Base-by-base conservation (phyloP, 1,284 basidiomycete genomes). In the Phlebopus sp. region DNA sequence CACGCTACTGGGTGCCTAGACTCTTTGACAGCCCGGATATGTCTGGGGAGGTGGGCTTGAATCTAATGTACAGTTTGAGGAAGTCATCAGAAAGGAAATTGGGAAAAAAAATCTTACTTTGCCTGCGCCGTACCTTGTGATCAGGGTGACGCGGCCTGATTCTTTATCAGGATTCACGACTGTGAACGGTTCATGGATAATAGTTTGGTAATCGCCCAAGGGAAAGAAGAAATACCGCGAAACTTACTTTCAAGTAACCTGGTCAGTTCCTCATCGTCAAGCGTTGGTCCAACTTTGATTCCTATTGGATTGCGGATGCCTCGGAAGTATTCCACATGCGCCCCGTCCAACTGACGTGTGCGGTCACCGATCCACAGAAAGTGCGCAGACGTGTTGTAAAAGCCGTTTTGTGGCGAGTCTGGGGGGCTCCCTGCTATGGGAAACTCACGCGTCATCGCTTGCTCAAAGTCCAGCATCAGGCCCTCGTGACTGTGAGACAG, bases 311-410 rank as follows among this genome's bases (percentile, higher is more conserved):
- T 99, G 41, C 91, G 80, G 50, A 99, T 92, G 4, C 95, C 93
- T 41, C 92, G 75, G 69, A 96, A 95, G 68, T 95, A 96, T 71
- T 98, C 96, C 27, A 97, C 84, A 63, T 99, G 96, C 1, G 95
- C 96, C 14, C 93, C 93, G 51, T 86, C 82, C 3, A 97, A 71
- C 68, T 97, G 92, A 37, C 96, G 75, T n/a, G 96, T 99, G 42
- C 96, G 81, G 70, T 99, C 96, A 0, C 96, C 96, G 46, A 99
- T 90, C 96, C 96, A 99, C 50, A 98, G 71, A 68, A 96, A 96
- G 66, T 97, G 95, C 5, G 92, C 90, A 5, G 92, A 92, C 7
- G 90, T 87, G 60, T 92, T 92, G 69, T 92, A 94, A 61, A 77
- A 76, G n/a, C 73, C 76, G 39, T 68, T 71, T n/a, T 59, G 56